Conservation (phyloP, 768 basidiomycete species). For the Boletus insuetus region DNA sequence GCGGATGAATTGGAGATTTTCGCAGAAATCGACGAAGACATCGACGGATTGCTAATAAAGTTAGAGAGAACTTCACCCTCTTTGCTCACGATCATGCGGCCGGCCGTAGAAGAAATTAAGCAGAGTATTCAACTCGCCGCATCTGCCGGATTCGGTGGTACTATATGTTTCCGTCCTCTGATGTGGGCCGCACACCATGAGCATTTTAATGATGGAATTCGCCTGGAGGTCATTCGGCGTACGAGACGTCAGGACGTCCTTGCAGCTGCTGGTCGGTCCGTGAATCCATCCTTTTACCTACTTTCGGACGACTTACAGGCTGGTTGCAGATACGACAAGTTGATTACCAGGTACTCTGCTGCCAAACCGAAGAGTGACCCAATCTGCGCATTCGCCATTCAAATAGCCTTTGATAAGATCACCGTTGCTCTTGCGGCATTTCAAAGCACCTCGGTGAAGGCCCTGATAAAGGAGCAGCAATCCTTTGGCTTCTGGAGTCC, state of each 20-base stretch:
- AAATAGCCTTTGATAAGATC: conserved; percentile 79
- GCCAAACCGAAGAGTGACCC: conserved; percentile 51
- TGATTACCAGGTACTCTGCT: conserved; percentile 60
- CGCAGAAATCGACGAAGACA: conserved; percentile 60
- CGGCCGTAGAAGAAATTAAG: conserved; percentile 60
- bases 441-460: conserved; percentile 63
- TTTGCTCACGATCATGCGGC: conserved; percentile 46
- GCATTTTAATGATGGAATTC: conserved; percentile 70
- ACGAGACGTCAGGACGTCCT: conserved; percentile 68
- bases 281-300: not conserved
- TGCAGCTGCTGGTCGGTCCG: conserved; percentile 79
- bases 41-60: conserved; percentile 52
- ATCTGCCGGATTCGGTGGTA: conserved; percentile 60
- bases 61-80: conserved; percentile 61
- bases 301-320: not conserved
- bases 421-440: conserved; percentile 63
- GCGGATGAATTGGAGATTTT: conserved; percentile 76
- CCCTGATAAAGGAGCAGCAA: conserved; percentile 70
- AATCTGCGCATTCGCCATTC: conserved; percentile 68
- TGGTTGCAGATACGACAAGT: conserved; percentile 60
- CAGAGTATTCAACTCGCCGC: conserved; percentile 56
- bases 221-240: conserved; percentile 70
- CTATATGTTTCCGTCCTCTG: conserved; percentile 67
- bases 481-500: conserved; percentile 91
- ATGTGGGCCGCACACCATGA: conserved; percentile 66